These are phyloP conservation scores for Barnettozyma sp. DNA, from an alignment of 805 yeast genomes.

Conservation along the genomic window DNA sequence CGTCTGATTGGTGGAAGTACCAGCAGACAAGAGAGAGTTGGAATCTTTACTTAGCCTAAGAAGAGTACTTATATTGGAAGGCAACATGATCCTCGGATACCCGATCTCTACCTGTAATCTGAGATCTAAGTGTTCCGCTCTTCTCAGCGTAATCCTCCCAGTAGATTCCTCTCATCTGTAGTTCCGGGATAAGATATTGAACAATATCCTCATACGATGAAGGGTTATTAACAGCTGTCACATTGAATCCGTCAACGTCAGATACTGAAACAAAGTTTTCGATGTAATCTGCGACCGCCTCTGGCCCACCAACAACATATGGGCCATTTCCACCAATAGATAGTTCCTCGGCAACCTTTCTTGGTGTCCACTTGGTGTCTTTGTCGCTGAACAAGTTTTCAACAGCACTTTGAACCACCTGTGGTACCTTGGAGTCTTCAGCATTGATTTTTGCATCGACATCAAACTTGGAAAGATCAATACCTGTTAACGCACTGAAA, in stretches of 20 bases:
- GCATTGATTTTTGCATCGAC: constrained; percentile 12
- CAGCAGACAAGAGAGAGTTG: constrained; percentile 3
- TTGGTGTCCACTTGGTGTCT: constrained; percentile 19
- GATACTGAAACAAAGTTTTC: constrained; percentile 35
- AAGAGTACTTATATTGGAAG: constrained; percentile 2
- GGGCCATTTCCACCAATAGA: constrained; percentile 30
- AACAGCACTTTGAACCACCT: constrained; percentile 29
- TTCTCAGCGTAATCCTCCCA: constrained; percentile 30
- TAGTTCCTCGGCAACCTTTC: constrained; percentile 26
- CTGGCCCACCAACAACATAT: constrained; percentile 28
- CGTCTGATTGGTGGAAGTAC: constrained; percentile 9
- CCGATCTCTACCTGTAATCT: constrained; percentile 9
- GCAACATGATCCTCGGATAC: constrained; percentile 10
- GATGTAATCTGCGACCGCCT: constrained; percentile 35
- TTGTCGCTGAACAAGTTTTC: constrained; percentile 14
- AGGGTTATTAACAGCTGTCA: constrained; percentile 34
- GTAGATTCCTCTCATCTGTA: constrained; percentile 30
- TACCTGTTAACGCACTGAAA: constrained; percentile 41
- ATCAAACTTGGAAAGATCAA: constrained; percentile 33
- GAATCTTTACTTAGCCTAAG: constrained; percentile 10
- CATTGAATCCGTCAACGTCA: constrained; percentile 39
- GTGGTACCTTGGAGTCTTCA: constrained; percentile 15
- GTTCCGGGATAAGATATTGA: constrained; percentile 33
- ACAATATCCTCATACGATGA: constrained; percentile 36
- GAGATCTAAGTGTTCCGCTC: constrained; percentile 11